Conservation (phyloP, 257 asterid genomes). For the Ballota nigra region DNA sequence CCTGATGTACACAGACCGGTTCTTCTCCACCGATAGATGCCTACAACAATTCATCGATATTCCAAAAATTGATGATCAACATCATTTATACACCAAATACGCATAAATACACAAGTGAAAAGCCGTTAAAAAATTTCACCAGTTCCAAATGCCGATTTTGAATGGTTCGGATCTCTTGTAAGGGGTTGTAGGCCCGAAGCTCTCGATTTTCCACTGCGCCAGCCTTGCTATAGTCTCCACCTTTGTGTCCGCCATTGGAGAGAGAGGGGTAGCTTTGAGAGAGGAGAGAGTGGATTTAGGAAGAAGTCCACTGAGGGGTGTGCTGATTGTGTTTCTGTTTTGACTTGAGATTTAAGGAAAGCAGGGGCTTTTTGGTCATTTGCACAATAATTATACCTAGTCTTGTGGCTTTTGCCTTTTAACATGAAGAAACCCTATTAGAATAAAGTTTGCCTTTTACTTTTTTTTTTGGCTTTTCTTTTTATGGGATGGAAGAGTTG, state of each 20-base stretch:
- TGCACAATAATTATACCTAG: not conserved
- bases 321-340: not conserved
- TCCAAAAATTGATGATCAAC: constrained; percentile 8
- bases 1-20: constrained; percentile 65
- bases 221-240: constrained; percentile 86
- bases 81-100: not conserved
- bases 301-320: not conserved
- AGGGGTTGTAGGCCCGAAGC: constrained; percentile 57
- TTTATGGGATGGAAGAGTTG: too few species aligned
- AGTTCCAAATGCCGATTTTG: constrained; percentile 90
- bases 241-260: constrained; percentile 58
- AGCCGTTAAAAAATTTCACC: constrained; percentile 38
- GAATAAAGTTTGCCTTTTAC: not conserved
- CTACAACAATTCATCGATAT: constrained; percentile 26
- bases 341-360: constrained; percentile 4
- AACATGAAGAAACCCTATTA: not conserved
- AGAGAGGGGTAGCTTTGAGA: not conserved
- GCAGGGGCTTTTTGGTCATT: constrained; percentile 9
- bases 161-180: constrained; percentile 91
- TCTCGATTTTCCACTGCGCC: constrained; percentile 94
- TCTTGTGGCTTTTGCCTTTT: not conserved
- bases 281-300: not conserved
- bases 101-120: not conserved
- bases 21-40: constrained; percentile 75
- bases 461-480: too few species aligned